phyloP scores from a whole-genome alignment of 108 stramenopile genomes.

The Chaetoceros muelleri region DNA sequence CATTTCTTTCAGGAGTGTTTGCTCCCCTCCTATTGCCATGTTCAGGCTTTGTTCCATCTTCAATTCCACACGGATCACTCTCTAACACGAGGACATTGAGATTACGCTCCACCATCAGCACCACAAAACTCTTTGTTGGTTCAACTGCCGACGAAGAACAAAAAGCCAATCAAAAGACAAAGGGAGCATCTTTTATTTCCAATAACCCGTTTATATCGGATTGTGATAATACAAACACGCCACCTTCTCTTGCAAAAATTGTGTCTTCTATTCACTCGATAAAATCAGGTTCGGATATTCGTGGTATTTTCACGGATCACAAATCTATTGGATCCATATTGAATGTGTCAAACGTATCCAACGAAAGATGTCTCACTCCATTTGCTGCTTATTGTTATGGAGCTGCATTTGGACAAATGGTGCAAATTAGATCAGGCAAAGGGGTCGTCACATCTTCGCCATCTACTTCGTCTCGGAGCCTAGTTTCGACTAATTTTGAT shows the following conservation, averaged over 20 bases:
- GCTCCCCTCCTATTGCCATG: too few relatives aligned
- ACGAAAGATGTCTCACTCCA: constrained; percentile 40
- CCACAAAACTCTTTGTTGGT: too few relatives aligned
- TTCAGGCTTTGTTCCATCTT: too few relatives aligned
- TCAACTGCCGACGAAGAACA: neutral
- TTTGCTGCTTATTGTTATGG: constrained; percentile 70
- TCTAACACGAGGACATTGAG: too few relatives aligned
- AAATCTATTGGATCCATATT: constrained; percentile 32
- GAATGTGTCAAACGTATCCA: constrained; percentile 23
- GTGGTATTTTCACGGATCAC: constrained; percentile 47
- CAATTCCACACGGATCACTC: too few relatives aligned
- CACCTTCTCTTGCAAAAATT: constrained; percentile 45
- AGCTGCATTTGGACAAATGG: constrained; percentile 33
- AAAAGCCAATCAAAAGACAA: neutral
- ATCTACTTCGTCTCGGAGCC: too few relatives aligned
- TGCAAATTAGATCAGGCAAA: constrained; percentile 8
- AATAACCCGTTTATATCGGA: constrained; percentile 22
- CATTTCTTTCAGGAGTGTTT: too few relatives aligned
- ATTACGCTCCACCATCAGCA: too few relatives aligned
- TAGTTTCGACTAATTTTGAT: too few relatives aligned
- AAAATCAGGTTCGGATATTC: constrained; percentile 53
- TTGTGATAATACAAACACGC: constrained; percentile 46
- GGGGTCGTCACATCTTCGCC: too few relatives aligned
- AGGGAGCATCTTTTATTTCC: too few relatives aligned
- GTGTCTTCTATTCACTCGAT: constrained; percentile 25